A percentile compares a stretch with the other conserved stretches of the same genome.
These are phyloP conservation scores for Phanerodontia chrysosporium DNA, from an alignment of 768 basidiomycete genomes.

Conservation along the genomic window DNA sequence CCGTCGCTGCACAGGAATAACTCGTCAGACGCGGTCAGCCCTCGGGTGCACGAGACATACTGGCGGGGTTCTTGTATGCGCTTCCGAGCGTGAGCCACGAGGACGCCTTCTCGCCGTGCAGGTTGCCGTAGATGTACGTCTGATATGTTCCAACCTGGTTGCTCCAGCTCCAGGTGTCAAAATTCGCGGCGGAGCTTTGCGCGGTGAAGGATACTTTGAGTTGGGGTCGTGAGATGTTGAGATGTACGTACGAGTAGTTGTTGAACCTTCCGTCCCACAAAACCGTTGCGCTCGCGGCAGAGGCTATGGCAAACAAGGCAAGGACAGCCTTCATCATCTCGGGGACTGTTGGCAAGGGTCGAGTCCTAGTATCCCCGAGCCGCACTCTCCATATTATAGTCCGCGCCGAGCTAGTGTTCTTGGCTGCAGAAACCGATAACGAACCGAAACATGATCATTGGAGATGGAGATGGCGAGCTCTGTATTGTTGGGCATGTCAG, in stretches of 20 bases:
- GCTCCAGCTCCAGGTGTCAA: conserved; percentile 27
- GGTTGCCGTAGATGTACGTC: conserved; percentile 27
- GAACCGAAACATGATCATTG: neutral
- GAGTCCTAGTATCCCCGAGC: neutral
- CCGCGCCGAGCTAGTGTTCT: neutral
- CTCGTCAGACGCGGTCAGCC: neutral
- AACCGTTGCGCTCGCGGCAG: conserved; percentile 23
- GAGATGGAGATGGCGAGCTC: neutral
- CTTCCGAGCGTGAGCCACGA: conserved; percentile 22
- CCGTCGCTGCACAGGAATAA: conserved; percentile 13
- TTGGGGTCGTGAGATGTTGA: too few species aligned
- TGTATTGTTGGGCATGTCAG: neutral
- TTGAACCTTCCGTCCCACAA: conserved; percentile 29
- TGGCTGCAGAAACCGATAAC: neutral
- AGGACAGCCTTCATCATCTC: conserved; percentile 12
- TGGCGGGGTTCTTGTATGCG: conserved; percentile 28
- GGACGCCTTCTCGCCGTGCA: conserved; percentile 18
- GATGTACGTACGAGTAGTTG: conserved; percentile 19
- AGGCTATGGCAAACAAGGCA: conserved; percentile 14
- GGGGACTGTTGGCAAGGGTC: neutral
- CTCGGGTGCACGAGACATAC: neutral
- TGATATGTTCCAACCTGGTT: conserved; percentile 27
- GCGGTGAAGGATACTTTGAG: too few species aligned
- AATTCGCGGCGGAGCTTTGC: conserved; percentile 18
- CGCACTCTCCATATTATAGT: neutral